phyloP scores from a whole-genome alignment of 148 eudicot genomes.

The Persicaria tinctoria region DNA sequence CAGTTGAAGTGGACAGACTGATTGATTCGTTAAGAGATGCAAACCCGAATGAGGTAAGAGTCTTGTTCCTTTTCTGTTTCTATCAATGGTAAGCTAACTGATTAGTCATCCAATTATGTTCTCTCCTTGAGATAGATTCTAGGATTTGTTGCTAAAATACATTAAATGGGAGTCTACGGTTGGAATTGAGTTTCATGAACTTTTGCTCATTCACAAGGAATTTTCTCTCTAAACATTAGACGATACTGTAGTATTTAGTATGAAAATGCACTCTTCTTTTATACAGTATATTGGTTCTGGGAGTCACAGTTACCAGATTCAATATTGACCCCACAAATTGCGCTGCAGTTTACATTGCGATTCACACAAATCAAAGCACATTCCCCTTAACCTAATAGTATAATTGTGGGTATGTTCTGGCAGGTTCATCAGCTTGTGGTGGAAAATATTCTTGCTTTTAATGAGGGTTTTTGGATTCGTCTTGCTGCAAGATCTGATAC shows the following conservation, averaged over 20 bases:
- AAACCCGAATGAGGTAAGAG: constrained; percentile 66
- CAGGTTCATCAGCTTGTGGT: constrained; percentile 86
- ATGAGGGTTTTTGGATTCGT: constrained; percentile 94
- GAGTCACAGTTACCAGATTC: not conserved
- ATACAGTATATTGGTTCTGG: not conserved
- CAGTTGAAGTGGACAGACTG: constrained; percentile 81
- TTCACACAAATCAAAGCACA: not conserved
- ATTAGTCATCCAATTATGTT: not conserved
- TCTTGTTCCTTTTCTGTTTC: not conserved
- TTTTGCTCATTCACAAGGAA: too few species aligned
- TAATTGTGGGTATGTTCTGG: constrained; percentile 2
- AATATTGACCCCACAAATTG: not conserved
- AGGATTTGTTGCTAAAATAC: not conserved
- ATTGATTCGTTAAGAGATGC: constrained; percentile 79
- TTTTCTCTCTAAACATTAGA: not conserved
- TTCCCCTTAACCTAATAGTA: not conserved
- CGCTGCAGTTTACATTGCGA: not conserved
- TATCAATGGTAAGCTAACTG: not conserved
- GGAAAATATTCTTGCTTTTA: constrained; percentile 90
- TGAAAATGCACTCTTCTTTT: not conserved
- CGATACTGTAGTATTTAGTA: not conserved
- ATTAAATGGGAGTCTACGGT: not conserved
- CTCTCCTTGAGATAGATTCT: not conserved
- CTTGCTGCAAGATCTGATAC: constrained; percentile 94
- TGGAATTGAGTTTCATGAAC: too few species aligned